Conservation (phyloP, 495 filamentous ascomycete species). For the Aspergillus mulundensis region DNA sequence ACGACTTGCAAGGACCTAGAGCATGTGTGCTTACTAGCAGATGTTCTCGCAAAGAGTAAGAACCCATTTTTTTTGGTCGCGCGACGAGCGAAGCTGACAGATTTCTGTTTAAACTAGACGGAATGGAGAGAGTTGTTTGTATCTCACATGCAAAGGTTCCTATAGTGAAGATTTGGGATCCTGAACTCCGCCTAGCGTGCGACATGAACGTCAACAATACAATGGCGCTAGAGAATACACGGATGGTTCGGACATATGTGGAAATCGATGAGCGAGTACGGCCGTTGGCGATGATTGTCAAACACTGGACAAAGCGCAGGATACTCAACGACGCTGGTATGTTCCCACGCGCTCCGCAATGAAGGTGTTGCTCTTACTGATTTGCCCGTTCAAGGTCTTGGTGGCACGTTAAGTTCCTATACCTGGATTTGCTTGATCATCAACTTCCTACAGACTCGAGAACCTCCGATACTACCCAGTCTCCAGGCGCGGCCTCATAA, state of each 20-base stretch:
- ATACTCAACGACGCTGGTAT: slow-evolving; percentile 93
- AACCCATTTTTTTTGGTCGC: not conserved
- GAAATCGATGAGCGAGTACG: slow-evolving; percentile 88
- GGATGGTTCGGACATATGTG: slow-evolving; percentile 97
- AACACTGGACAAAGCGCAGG: slow-evolving; percentile 91
- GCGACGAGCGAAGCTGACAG: slow-evolving; percentile 10
- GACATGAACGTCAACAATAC: slow-evolving; percentile 99
- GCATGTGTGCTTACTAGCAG: slow-evolving; percentile 80
- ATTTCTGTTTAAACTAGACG: slow-evolving; percentile 56
- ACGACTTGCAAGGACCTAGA: slow-evolving; percentile 82
- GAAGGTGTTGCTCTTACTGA: slow-evolving; percentile 4
- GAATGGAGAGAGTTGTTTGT: slow-evolving; percentile 94
- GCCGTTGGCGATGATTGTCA: slow-evolving; percentile 90
- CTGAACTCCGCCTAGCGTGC: slow-evolving; percentile 82
- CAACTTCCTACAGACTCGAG: slow-evolving; percentile 86
- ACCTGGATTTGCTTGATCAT: slow-evolving; percentile 99
- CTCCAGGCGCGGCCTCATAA: slow-evolving; percentile 74
- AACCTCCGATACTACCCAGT: slow-evolving; percentile 82
- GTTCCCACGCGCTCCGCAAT: slow-evolving; percentile 23
- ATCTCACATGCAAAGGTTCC: slow-evolving; percentile 92
- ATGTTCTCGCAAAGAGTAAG: slow-evolving; percentile 79
- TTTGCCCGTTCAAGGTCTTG: slow-evolving; percentile 59
- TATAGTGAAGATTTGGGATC: slow-evolving; percentile 99
- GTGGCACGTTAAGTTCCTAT: slow-evolving; percentile 94
- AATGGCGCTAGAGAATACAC: slow-evolving; percentile 87